Evolutionary conservation across 148 eudicot species (phyloP), one percentile per base, ranked within the genome.

Genomic region (Fallopia convolvulus): DNA sequence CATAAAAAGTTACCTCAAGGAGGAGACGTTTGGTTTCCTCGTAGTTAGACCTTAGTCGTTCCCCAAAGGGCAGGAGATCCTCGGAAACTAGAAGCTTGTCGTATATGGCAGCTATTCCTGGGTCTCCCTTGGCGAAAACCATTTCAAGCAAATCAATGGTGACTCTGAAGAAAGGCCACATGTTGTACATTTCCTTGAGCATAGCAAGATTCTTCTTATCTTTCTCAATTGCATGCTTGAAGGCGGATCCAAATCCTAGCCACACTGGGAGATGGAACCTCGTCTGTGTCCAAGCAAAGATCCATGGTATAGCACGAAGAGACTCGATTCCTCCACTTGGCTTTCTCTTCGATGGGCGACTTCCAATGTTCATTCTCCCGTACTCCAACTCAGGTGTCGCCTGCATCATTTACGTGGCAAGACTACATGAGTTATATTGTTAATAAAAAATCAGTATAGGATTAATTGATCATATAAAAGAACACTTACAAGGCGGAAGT

Each of bases 201-300:
- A 89, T 89, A 52, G 80, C 76, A 39, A 91, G 84, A 79, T 86
- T 90, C 74, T 85, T 86, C 42, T 79, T 82, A 53, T 91, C 94
- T 80, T 87, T 93, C n/a, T 76, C 85, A 61, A 89, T 78, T 63
- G 79, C 85, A 75, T 88, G 86, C 72, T 84, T 91, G 36, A 93
- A 85, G 33, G 97, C 93, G 30, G 92, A 83, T 15, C 95, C 97
- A 82, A 91, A 87, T n/a, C 97, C 96, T 11, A 93, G 95, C 97
- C 97, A 89, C 63, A 91, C 97, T 0, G 97, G 97, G 52, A 93
- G 95, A 86, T 90, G 95, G 77, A 93, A 90, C 72, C 97, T 83
- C 5, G 92, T 93, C 50, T 93, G 97, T 11, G 97, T 93, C 97
- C 97, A 93, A 36, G 97, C 93, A 83, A 93, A 93, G 78, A 91